phyloP scores from a whole-genome alignment of 2,329 filamentous ascomycete species.

The Colletotrichum chlorophyti region DNA sequence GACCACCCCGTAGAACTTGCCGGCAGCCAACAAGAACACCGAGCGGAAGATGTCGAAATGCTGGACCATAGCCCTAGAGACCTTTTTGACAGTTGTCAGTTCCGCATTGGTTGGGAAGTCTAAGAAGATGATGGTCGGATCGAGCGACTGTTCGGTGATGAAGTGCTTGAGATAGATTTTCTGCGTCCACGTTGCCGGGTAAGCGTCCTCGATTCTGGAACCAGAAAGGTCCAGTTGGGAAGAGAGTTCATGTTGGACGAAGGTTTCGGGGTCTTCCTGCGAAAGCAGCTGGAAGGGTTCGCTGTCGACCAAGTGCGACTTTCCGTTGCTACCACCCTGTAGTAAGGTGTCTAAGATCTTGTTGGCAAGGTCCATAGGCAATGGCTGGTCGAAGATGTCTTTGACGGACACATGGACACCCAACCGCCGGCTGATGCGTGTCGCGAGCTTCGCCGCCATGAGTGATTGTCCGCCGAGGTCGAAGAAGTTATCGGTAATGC shows the following conservation, averaged over 20 bases:
- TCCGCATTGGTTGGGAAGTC: constrained; percentile 18
- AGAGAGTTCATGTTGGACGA: constrained; percentile 1
- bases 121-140: constrained; percentile 7
- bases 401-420: constrained; percentile 16
- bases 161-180: constrained; percentile 4
- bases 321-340: background rate
- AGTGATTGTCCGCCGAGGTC: constrained; percentile 29
- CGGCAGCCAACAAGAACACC: constrained; percentile 6
- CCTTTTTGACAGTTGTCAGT: background rate
- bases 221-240: background rate
- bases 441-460: constrained; percentile 12
- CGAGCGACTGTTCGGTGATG: background rate
- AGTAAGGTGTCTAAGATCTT: background rate
- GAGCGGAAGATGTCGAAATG: constrained; percentile 28
- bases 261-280: constrained; percentile 10
- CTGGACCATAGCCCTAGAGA: constrained; percentile 12
- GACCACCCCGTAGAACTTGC: constrained; percentile 21
- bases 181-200: constrained; percentile 13
- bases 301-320: background rate
- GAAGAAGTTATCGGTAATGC: constrained; percentile 29
- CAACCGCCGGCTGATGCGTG: constrained; percentile 11
- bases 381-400: constrained; percentile 25
- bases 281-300: constrained; percentile 22
- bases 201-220: constrained; percentile 7
- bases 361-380: constrained; percentile 7